Conservation (phyloP, 768 basidiomycete species). For the Gautieria morchelliformis region DNA sequence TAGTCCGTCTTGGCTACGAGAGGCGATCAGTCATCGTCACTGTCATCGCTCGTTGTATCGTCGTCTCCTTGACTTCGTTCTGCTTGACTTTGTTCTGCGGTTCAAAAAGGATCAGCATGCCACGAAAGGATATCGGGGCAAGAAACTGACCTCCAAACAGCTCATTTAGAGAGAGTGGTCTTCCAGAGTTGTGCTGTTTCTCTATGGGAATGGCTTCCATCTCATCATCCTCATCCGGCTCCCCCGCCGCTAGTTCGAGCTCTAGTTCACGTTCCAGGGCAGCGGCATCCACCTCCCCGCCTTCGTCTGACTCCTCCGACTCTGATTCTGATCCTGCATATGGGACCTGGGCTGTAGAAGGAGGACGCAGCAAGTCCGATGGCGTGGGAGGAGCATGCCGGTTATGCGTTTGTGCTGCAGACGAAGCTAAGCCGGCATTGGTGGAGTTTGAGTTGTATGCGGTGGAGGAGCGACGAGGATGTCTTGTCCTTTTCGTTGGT, state of each 20-base stretch:
- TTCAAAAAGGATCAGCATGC: not conserved
- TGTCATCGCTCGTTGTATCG: slow-evolving; percentile 17
- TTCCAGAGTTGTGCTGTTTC: not conserved
- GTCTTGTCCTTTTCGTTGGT: slow-evolving; percentile 25
- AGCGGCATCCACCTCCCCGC: slow-evolving; percentile 16
- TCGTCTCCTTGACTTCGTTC: slow-evolving; percentile 2
- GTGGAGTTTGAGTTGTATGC: slow-evolving; percentile 20
- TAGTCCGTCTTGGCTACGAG: not conserved
- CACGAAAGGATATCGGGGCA: not conserved
- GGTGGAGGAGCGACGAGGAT: slow-evolving; percentile 15
- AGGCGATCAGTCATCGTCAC: slow-evolving; percentile 24
- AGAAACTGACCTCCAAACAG: not conserved
- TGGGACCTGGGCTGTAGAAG: not conserved
- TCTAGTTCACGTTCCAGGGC: slow-evolving; percentile 24
- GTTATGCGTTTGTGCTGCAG: not conserved
- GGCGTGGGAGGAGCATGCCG: slow-evolving; percentile 3
- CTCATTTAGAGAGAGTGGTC: slow-evolving; percentile 5
- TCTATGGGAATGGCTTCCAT: slow-evolving; percentile 1
- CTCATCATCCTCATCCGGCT: slow-evolving; percentile 13
- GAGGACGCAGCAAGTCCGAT: slow-evolving; percentile 5
- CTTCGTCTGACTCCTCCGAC: slow-evolving; percentile 14
- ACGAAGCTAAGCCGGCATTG: slow-evolving; percentile 22
- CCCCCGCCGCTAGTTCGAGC: slow-evolving; percentile 25
- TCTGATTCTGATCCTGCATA: slow-evolving; percentile 7
- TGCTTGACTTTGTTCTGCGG: not conserved